phyloP scores from a whole-genome alignment of 2,329 filamentous ascomycete genomes.

The Alternaria consortialis region DNA sequence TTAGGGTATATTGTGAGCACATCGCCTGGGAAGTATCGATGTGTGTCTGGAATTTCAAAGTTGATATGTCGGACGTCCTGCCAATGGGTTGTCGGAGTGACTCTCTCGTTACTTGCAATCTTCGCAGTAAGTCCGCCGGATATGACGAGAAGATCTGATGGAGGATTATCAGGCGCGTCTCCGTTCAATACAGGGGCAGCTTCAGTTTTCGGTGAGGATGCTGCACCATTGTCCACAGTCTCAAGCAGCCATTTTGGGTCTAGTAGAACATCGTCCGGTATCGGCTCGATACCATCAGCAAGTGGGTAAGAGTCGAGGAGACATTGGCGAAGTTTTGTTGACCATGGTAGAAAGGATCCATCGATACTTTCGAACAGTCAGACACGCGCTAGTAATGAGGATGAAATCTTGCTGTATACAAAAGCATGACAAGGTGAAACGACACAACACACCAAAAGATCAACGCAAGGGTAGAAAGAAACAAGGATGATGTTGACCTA shows the following conservation, averaged over 20 bases:
- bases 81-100: constrained; percentile 83
- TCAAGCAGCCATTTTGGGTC: constrained; percentile 76
- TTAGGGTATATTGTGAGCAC: constrained; percentile 85
- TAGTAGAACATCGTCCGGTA: constrained; percentile 77
- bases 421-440: background rate
- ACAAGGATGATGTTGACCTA: constrained; percentile 55
- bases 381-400: background rate
- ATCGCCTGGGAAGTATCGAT: constrained; percentile 75
- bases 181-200: constrained; percentile 5
- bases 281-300: constrained; percentile 70
- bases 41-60: constrained; percentile 59
- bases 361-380: constrained; percentile 68
- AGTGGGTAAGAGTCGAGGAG: constrained; percentile 75
- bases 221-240: constrained; percentile 36
- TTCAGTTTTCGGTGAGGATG: background rate
- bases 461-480: background rate
- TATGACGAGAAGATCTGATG: constrained; percentile 64
- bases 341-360: constrained; percentile 82
- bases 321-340: constrained; percentile 70
- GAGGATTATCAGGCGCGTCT: constrained; percentile 37
- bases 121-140: constrained; percentile 65
- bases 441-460: constrained; percentile 35
- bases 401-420: background rate
- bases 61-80: constrained; percentile 90
- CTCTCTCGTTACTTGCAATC: constrained; percentile 71